These are phyloP conservation scores for Apiotrichum laibachii DNA, from an alignment of 1,284 basidiomycete species.

Conservation along the genomic window DNA sequence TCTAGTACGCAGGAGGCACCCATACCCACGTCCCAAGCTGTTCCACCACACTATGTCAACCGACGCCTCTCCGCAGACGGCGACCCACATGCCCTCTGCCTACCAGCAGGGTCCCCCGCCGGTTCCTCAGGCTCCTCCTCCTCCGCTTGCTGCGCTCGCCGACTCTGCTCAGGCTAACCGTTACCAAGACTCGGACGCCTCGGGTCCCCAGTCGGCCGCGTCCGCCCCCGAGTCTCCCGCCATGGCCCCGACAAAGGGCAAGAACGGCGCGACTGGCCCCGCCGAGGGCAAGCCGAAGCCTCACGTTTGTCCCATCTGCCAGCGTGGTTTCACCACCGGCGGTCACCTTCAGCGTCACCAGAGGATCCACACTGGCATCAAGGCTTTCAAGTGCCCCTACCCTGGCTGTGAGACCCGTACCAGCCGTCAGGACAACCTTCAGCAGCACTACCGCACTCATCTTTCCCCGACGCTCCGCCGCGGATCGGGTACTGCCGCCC, in stretches of 20 bases:
- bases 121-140: slow-evolving; percentile 11
- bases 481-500: slow-evolving; percentile 45
- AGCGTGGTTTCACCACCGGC: slow-evolving; percentile 46
- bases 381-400: slow-evolving; percentile 50
- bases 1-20: slow-evolving; percentile 9
- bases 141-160: neutral
- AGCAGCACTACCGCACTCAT: slow-evolving; percentile 51
- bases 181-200: slow-evolving; percentile 16
- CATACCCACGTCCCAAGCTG: neutral
- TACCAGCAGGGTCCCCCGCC: slow-evolving; percentile 12
- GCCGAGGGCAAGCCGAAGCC: slow-evolving; percentile 48
- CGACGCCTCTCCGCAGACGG: slow-evolving; percentile 16
- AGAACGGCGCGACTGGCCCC: slow-evolving; percentile 48
- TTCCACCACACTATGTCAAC: slow-evolving; percentile 14
- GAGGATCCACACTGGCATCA: slow-evolving; percentile 49
- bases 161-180: slow-evolving; percentile 13
- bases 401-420: slow-evolving; percentile 49
- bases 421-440: slow-evolving; percentile 48
- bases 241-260: slow-evolving; percentile 34
- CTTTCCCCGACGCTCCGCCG: slow-evolving; percentile 45
- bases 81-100: slow-evolving; percentile 10
- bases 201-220: slow-evolving; percentile 1
- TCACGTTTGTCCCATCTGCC: slow-evolving; percentile 46
- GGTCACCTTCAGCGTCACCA: slow-evolving; percentile 49
- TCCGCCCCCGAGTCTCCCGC: slow-evolving; percentile 17